These are phyloP conservation scores for Phialocephala sp. DNA, from an alignment of 2,329 filamentous ascomycete genomes.

Conservation along the genomic window DNA sequence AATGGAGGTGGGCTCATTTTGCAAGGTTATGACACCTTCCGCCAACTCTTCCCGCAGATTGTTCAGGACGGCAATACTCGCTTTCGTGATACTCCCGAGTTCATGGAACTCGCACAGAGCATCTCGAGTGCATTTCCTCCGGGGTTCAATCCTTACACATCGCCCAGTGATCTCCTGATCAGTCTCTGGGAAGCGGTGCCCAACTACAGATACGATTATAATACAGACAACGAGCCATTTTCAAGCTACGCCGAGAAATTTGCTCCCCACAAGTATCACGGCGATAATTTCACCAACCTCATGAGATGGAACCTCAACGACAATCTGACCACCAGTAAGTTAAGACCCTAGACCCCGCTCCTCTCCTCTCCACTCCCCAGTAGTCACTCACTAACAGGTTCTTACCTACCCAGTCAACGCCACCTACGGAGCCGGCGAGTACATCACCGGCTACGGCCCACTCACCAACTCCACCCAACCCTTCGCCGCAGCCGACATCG, in stretches of 20 bases:
- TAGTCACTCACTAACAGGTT: background rate
- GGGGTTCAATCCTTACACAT: slow-evolving; percentile 4
- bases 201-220: slow-evolving; percentile 15
- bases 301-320: slow-evolving; percentile 23
- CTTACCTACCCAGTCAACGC: background rate
- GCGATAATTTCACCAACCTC: slow-evolving; percentile 21
- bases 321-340: slow-evolving; percentile 4
- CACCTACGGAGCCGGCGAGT: slow-evolving; percentile 6
- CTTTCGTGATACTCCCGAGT: slow-evolving; percentile 3
- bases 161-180: background rate
- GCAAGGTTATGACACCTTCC: slow-evolving; percentile 53
- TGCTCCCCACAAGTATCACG: slow-evolving; percentile 18
- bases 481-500: slow-evolving; percentile 48
- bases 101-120: slow-evolving; percentile 7
- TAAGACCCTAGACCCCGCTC: too few relatives aligned
- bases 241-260: slow-evolving; percentile 21
- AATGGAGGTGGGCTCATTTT: slow-evolving; percentile 59
- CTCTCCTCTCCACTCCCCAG: too few relatives aligned
- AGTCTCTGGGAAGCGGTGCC: slow-evolving; percentile 8
- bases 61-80: slow-evolving; percentile 18
- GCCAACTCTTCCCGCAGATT: slow-evolving; percentile 39
- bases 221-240: slow-evolving; percentile 18
- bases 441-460: slow-evolving; percentile 1
- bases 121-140: background rate
- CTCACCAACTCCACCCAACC: slow-evolving; percentile 31